These are phyloP conservation scores for Lasiosphaeria ovina DNA, from an alignment of 495 filamentous ascomycete species.

Conservation along the genomic window DNA sequence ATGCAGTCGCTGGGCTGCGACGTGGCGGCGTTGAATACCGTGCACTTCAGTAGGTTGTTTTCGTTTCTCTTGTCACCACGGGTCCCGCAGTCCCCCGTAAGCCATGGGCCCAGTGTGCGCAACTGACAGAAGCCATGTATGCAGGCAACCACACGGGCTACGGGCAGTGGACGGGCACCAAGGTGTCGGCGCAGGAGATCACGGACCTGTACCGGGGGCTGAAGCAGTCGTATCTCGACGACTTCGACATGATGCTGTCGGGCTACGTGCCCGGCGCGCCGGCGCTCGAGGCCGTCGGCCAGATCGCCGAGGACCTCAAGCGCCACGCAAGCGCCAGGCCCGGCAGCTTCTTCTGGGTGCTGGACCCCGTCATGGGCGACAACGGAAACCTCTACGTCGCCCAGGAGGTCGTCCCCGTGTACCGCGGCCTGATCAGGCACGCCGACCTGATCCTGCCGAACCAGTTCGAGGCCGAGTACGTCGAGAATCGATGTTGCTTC, in stretches of 20 bases:
- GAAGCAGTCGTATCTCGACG: constrained; percentile 72
- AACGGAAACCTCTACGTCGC: constrained; percentile 87
- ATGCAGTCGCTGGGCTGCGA: constrained; percentile 93
- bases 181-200: constrained; percentile 77
- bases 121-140: neutral
- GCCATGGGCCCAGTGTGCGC: no score
- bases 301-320: constrained; percentile 77
- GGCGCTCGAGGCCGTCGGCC: constrained; percentile 77
- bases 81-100: no score
- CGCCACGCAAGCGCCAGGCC: constrained; percentile 55
- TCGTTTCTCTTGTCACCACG: neutral
- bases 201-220: constrained; percentile 81
- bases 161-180: constrained; percentile 77
- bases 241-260: constrained; percentile 89
- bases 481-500: constrained; percentile 8
- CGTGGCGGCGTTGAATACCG: constrained; percentile 88
- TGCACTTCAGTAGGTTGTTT: constrained; percentile 74
- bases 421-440: constrained; percentile 70
- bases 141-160: constrained; percentile 94
- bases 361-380: constrained; percentile 98
- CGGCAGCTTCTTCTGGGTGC: constrained; percentile 92
- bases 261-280: constrained; percentile 88
- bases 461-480: constrained; percentile 94
- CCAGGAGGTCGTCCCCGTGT: constrained; percentile 86
- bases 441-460: constrained; percentile 94